Percentiles rank a stretch among this genome's conserved stretches.
Evolutionary conservation across 176 grass and related monocot species (phyloP).

Genomic region (Carex kokanica): DNA sequence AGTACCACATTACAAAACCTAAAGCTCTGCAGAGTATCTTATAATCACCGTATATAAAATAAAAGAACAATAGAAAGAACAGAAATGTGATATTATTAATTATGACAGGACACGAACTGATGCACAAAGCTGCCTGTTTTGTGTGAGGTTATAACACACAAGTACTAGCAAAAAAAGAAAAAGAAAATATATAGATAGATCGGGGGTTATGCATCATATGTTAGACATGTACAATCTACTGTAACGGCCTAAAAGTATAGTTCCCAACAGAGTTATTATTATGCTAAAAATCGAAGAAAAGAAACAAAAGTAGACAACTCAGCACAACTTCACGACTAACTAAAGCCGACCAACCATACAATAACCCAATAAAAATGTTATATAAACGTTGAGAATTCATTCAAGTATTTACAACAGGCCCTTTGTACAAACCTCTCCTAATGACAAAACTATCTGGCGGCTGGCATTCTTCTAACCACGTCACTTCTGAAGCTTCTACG

Average conservation of each 20-base stretch:
- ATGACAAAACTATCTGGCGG: slow-evolving; percentile 89
- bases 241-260: slow-evolving; percentile 5
- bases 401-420: slow-evolving; percentile 58
- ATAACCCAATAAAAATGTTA: slow-evolving; percentile 13
- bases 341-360: slow-evolving; percentile 15
- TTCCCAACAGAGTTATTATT: slow-evolving; percentile 20
- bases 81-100: background rate
- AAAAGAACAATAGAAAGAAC: background rate
- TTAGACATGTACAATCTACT: slow-evolving; percentile 30
- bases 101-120: background rate
- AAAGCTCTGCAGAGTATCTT: background rate
- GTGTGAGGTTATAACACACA: background rate
- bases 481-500: slow-evolving; percentile 53
- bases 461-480: slow-evolving; percentile 87
- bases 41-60: background rate
- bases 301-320: background rate
- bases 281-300: slow-evolving; percentile 9
- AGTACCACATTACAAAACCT: background rate
- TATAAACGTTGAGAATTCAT: slow-evolving; percentile 4
- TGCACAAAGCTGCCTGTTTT: background rate
- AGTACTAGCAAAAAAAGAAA: background rate
- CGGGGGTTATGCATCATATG: slow-evolving; percentile 10
- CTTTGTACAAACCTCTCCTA: slow-evolving; percentile 80
- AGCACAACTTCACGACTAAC: background rate
- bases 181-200: background rate